Evolutionary conservation across 768 basidiomycete genomes (phyloP), one percentile per base, ranked within the genome.

Genomic region (Calocybe cyanea): DNA sequence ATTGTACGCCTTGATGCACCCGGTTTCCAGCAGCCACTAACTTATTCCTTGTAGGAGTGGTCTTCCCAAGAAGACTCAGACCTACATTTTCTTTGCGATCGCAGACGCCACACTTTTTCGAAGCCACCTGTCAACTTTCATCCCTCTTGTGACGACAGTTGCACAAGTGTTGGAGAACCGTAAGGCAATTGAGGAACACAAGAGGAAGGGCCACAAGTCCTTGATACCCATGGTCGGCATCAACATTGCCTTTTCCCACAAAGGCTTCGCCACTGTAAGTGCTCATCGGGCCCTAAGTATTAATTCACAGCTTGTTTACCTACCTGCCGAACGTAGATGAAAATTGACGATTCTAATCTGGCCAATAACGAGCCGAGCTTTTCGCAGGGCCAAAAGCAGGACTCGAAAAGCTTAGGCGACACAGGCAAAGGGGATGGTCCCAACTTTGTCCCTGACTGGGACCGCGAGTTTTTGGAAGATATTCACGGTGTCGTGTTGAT

Each of bases 171-270:
- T 70, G 34, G 56, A 65, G 25, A 73, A 76, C 60, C 61, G 70
- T 32, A 57, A 70, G 21, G 57, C 41, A 13, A 73, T 75, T 33
- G 59, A 61, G 1, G 60, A 70, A 39, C 66, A 68, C 54, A 75
- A 71, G 63, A 62, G 60, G 49, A 58, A 56, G 43, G 63, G 60
- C 13, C 59, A 57, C 37, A 57, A 57, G 35, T 58, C 59, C 32
- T 58, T 70, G 18, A 55, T 76, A 45, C 67, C 63, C 17, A 55
- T 76, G 46, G 60, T 60, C 9, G 74, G 73, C 10, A 65, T 78
- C 35, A 81, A 80, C 62, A 68, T 80, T 36, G 65, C 77, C 11
- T 78, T 81, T 58, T 76, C 78, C 8, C 72, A 75, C 21, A 56
- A 57, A 14, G 80, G 77, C 13, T 68, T 80, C 30, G 53, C 33